These are phyloP conservation scores for Thelephora terrestris DNA, from an alignment of 1,284 basidiomycete species.

Conservation along the genomic window DNA sequence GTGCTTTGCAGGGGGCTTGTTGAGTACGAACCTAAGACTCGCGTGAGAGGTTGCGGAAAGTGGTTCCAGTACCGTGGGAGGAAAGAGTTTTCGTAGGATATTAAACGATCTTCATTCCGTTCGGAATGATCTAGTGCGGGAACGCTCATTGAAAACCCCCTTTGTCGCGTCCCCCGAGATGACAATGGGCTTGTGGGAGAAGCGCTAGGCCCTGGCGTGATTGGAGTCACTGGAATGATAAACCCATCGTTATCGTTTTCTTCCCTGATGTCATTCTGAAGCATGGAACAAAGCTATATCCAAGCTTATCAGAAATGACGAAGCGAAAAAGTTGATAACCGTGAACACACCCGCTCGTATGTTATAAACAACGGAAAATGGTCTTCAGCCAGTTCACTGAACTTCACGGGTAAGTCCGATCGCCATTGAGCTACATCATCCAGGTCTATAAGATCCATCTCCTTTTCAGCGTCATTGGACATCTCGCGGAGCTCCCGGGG, in stretches of 20 bases:
- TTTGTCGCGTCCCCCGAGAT: no score
- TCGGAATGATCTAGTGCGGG: no score
- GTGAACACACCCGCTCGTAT: slow-evolving; percentile 40
- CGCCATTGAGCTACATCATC: slow-evolving; percentile 40
- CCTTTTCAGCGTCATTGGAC: no score
- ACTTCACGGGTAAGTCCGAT: slow-evolving; percentile 40
- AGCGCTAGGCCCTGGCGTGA: background rate
- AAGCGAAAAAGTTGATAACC: no score
- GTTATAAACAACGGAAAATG: slow-evolving; percentile 69
- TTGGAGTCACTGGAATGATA: no score
- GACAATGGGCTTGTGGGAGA: background rate
- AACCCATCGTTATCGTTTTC: no score
- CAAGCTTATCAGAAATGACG: no score
- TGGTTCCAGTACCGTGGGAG: slow-evolving; percentile 50
- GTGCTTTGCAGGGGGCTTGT: background rate
- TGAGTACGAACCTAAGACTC: slow-evolving; percentile 42
- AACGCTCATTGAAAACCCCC: no score
- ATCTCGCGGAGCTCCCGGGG: no score
- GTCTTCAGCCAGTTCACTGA: slow-evolving; percentile 43
- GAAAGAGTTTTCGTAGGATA: slow-evolving; percentile 48
- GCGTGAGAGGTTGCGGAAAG: slow-evolving; percentile 44
- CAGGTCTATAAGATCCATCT: slow-evolving; percentile 32
- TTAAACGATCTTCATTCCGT: no score
- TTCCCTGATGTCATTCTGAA: slow-evolving; percentile 30
- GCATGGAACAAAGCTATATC: slow-evolving; percentile 32